Evolutionary conservation across 805 yeast genomes (phyloP).

Genomic region (Wickerhamiella slavikovae): DNA sequence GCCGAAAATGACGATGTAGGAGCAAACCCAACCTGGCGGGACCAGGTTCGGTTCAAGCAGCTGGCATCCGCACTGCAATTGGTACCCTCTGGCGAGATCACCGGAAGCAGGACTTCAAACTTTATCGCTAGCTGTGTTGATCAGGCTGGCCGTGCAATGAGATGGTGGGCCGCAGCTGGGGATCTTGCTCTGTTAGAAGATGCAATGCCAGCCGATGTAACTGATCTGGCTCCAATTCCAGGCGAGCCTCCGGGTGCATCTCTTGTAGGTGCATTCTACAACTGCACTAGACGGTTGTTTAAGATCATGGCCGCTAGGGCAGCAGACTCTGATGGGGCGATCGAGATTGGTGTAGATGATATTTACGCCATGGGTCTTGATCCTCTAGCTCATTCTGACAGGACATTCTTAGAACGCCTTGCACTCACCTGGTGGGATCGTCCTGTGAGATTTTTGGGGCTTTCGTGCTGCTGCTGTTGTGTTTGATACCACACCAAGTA

Average conservation of each 20-base stretch:
- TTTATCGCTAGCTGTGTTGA: too few species aligned
- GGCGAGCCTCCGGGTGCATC: conserved; percentile 21
- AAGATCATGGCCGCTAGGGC: conserved; percentile 21
- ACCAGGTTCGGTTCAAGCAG: conserved; percentile 10
- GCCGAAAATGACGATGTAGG: conserved; percentile 3
- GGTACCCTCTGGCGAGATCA: conserved; percentile 5
- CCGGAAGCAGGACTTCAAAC: conserved; percentile 4
- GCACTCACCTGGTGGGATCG: conserved; percentile 29
- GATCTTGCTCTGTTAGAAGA: conserved; percentile 23
- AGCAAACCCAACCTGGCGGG: conserved; percentile 12
- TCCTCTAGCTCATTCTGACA: conserved; percentile 28
- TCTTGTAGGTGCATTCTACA: conserved; percentile 32
- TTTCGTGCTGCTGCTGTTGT: conserved; percentile 11
- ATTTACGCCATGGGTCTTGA: conserved; percentile 38
- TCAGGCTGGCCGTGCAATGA: conserved; percentile 35
- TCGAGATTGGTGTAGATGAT: conserved; percentile 24
- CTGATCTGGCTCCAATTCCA: too few species aligned
- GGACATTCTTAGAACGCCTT: conserved; percentile 24
- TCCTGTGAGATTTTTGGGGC: conserved; percentile 21
- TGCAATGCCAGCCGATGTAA: conserved; percentile 7
- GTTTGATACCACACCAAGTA: too few species aligned
- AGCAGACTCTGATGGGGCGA: conserved; percentile 13
- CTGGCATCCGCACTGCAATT: conserved; percentile 8
- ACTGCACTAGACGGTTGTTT: conserved; percentile 25
- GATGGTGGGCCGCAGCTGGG: conserved; percentile 85